These are phyloP conservation scores for Coprinopsis strossmayeri DNA, from an alignment of 768 basidiomycete species.

Conservation along the genomic window DNA sequence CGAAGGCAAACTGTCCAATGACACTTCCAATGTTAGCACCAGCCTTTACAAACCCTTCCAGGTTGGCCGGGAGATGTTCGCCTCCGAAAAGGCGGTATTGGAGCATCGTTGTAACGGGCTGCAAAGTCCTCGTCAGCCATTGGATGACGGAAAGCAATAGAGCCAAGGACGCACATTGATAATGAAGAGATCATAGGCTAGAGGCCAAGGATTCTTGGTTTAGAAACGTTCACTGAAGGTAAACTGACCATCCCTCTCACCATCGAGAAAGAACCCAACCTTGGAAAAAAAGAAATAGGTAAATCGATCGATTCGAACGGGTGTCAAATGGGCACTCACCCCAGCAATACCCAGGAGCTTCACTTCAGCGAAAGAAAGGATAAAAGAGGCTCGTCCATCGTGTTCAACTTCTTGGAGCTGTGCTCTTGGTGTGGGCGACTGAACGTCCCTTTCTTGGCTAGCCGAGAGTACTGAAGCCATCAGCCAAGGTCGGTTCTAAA, in stretches of 20 bases:
- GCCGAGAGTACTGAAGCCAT: background rate
- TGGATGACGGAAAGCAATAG: background rate
- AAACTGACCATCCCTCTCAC: too few relatives aligned
- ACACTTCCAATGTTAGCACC: conserved; percentile 68
- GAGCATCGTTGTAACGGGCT: conserved; percentile 65
- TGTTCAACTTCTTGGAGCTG: conserved; percentile 21
- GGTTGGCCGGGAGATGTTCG: conserved; percentile 38
- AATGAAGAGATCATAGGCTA: conserved; percentile 67
- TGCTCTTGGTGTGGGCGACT: background rate
- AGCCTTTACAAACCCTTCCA: conserved; percentile 59
- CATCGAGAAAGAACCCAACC: conserved; percentile 71
- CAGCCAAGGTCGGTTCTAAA: too few relatives aligned
- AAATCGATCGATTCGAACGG: background rate
- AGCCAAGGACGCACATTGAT: conserved; percentile 43
- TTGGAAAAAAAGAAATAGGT: conserved; percentile 17
- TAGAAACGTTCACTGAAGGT: too few relatives aligned
- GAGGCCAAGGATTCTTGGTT: conserved; percentile 1
- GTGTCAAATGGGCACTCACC: conserved; percentile 26
- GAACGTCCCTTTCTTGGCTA: background rate
- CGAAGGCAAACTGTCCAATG: conserved; percentile 61
- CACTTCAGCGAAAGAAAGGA: conserved; percentile 37
- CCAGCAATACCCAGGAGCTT: conserved; percentile 60
- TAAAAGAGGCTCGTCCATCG: conserved; percentile 19
- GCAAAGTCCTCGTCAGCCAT: background rate
- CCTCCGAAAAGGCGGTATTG: conserved; percentile 59